Percentiles rank a stretch among this genome's conserved stretches.
Evolutionary conservation across 2,329 filamentous ascomycete species (phyloP).

Genomic region (Monosporascus cannonballus): DNA sequence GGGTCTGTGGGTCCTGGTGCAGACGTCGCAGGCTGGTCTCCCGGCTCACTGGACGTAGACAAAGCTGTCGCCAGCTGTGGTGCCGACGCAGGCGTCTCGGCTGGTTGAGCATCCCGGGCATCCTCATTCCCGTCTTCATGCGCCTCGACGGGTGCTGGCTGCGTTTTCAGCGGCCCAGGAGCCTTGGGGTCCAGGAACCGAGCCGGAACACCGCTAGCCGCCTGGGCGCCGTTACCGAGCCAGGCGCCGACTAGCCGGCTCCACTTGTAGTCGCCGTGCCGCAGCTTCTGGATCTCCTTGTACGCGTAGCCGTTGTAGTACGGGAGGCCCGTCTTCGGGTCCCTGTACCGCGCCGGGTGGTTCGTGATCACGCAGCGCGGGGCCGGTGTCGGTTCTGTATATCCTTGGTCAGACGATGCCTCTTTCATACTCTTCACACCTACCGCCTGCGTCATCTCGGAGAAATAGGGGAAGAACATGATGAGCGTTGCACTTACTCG

Average conservation of each 20-base stretch:
- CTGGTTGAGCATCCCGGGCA: conserved; percentile 1
- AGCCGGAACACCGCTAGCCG: conserved; percentile 72
- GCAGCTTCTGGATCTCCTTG: conserved; percentile 70
- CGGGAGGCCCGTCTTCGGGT: conserved; percentile 75
- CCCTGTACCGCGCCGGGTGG: conserved; percentile 73
- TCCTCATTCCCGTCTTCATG: conserved; percentile 6
- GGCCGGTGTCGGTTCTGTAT: conserved; percentile 41
- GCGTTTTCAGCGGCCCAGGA: conserved; percentile 20
- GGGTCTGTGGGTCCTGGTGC: conserved; percentile 4
- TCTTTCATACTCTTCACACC: no score
- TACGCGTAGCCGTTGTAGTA: conserved; percentile 79
- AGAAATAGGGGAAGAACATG: background rate
- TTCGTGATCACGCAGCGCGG: conserved; percentile 77
- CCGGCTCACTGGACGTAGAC: conserved; percentile 1
- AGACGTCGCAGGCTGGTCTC: conserved; percentile 1
- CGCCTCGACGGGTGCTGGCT: conserved; percentile 13
- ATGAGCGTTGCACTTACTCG: conserved; percentile 34
- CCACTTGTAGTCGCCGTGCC: conserved; percentile 73
- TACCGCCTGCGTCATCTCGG: background rate
- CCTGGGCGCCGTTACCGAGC: conserved; percentile 60
- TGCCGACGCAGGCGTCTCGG: background rate
- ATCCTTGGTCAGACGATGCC: conserved; percentile 11
- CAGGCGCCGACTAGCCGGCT: conserved; percentile 76
- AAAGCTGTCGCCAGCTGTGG: background rate
- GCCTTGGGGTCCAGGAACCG: conserved; percentile 54